Evolutionary conservation across 1,284 basidiomycete species (phyloP).

Genomic region (Sporisorium graminicola): DNA sequence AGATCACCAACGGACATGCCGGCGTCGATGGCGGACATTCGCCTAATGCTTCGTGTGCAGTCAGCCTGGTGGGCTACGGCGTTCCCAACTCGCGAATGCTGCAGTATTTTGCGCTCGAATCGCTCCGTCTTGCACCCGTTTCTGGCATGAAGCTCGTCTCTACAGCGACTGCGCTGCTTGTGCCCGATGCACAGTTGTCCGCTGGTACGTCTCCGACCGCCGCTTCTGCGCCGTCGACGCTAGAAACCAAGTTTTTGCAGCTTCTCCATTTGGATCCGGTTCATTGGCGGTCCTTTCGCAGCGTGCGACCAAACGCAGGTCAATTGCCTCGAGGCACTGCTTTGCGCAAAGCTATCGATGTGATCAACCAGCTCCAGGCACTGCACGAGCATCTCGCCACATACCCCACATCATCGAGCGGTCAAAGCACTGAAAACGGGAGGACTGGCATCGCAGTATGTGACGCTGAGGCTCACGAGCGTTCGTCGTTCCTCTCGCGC

Average conservation of each 20-base stretch:
- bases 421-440: neutral
- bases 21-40: neutral
- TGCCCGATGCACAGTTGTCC: slow-evolving; percentile 20
- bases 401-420: neutral
- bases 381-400: slow-evolving; percentile 3
- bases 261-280: slow-evolving; percentile 54
- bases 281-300: slow-evolving; percentile 59
- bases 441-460: no score
- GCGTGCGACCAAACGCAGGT: neutral
- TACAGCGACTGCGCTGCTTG: slow-evolving; percentile 21
- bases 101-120: slow-evolving; percentile 75
- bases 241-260: slow-evolving; percentile 42
- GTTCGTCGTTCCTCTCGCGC: neutral
- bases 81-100: slow-evolving; percentile 73
- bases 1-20: neutral
- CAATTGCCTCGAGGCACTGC: slow-evolving; percentile 24
- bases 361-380: slow-evolving; percentile 28
- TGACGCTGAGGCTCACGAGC: neutral
- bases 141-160: slow-evolving; percentile 47
- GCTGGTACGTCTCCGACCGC: neutral
- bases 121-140: slow-evolving; percentile 67
- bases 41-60: slow-evolving; percentile 11
- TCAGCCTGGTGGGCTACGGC: slow-evolving; percentile 72
- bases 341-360: slow-evolving; percentile 34
- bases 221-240: slow-evolving; percentile 13